Percentiles rank a stretch among this genome's conserved stretches.
Conservation (phyloP, 768 basidiomycete genomes). For the Galerina sulciceps region DNA sequence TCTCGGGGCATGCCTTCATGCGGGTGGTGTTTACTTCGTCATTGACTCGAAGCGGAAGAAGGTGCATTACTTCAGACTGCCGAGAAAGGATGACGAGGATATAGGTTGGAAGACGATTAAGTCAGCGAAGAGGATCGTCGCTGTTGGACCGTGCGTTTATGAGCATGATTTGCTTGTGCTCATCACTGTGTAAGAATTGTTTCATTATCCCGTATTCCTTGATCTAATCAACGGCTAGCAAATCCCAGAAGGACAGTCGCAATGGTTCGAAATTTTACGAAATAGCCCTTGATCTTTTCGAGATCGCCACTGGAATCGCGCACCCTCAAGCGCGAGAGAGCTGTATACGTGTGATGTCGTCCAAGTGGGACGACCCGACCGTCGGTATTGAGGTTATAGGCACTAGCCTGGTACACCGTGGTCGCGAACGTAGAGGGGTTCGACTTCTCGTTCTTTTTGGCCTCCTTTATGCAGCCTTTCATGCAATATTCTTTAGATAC, state of each 20-base stretch:
- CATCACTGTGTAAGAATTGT: slow-evolving; percentile 7
- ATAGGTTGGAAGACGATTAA: slow-evolving; percentile 1
- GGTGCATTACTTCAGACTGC: not conserved
- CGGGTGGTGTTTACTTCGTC: not conserved
- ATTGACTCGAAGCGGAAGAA: not conserved
- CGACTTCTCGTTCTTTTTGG: too few species aligned
- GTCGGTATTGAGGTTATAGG: too few species aligned
- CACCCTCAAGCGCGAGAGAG: slow-evolving; percentile 9
- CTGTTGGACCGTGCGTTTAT: slow-evolving; percentile 5
- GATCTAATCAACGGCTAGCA: not conserved
- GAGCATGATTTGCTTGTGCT: slow-evolving; percentile 14
- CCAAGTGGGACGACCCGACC: too few species aligned
- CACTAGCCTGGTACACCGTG: too few species aligned
- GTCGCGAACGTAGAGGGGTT: too few species aligned
- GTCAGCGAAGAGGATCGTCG: slow-evolving; percentile 6
- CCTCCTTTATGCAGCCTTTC: too few species aligned
- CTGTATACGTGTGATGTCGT: not conserved
- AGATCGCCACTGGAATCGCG: slow-evolving; percentile 5
- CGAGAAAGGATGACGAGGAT: slow-evolving; percentile 3
- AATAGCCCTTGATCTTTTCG: slow-evolving; percentile 2
- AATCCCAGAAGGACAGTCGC: not conserved
- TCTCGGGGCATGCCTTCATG: not conserved
- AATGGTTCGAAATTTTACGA: not conserved
- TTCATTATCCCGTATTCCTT: not conserved
- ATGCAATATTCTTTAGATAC: too few species aligned